Base-by-base conservation (phyloP, 495 filamentous ascomycete species). In the Penicillium paradoxum region DNA sequence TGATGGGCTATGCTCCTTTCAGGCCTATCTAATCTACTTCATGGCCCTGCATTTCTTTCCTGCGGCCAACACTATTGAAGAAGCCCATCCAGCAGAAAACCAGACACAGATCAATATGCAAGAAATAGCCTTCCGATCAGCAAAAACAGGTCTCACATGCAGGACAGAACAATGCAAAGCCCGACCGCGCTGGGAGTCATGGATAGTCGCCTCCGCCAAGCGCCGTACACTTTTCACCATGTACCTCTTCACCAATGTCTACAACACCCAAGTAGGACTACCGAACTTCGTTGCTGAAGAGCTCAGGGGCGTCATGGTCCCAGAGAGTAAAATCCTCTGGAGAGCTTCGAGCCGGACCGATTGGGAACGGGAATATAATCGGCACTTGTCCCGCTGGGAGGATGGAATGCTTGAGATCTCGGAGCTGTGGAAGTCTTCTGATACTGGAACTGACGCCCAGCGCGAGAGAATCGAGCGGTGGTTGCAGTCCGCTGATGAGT, bases 231-330 rank as follows among this genome's bases (percentile, higher is more conserved):
- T 80, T 2, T 72, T 66, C 33, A 60, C 66, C 0, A 75, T 78
- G 70, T 79, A 78, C 46, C 59, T 80, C n/a, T 76, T 80, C 49
- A 70, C 61, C 44, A 77, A 63, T 19, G 62, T 76, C 2, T 73
- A 73, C 46, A 73, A 70, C 15, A 41, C 63, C 1, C 55, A 71
- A n/a, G 62, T 67, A 7, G 56, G 57, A 2, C 44, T 78, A 6
- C 75, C 70, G 3, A 73, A 71, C 4, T 78, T 73, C 45, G 52
- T 76, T 6, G 66, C 67, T 4, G 68, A 65, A 5, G 75, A 78
- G 51, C 45, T 78, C 9, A 51, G 47, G 18, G 65, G 64, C 0
- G 46, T 73, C 3, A 58, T 60, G 17, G 66, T 63, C 0, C 68
- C 73, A 1, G 67, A 64, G 21, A 59, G 48, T 15, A 73, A 69